phyloP scores from a whole-genome alignment of 2,329 filamentous ascomycete genomes.

The Chaetomium olivaceum region DNA sequence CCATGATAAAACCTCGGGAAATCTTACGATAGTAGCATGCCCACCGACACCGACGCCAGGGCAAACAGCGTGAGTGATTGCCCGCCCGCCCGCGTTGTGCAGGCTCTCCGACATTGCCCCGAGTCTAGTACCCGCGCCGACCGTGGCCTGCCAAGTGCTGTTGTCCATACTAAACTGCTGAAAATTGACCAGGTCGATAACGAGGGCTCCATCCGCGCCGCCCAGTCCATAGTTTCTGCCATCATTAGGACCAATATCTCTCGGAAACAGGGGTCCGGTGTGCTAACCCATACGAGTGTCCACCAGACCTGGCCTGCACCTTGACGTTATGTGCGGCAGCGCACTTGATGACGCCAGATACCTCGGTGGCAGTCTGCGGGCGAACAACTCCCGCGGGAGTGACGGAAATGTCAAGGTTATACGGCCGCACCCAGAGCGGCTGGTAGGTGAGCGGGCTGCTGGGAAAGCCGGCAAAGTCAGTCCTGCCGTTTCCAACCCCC shows the following conservation, averaged over 20 bases:
- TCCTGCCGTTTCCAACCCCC: constrained; percentile 47
- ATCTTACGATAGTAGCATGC: constrained; percentile 57
- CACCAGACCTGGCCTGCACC: constrained; percentile 64
- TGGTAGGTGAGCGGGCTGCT: constrained; percentile 46
- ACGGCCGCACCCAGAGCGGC: constrained; percentile 52
- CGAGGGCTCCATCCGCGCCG: constrained; percentile 52
- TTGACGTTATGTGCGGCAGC: constrained; percentile 51
- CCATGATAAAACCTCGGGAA: not conserved
- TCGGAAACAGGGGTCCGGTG: not conserved
- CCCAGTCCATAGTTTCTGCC: constrained; percentile 42
- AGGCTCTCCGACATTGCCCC: constrained; percentile 53
- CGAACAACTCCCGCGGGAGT: constrained; percentile 58
- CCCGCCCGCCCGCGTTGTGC: constrained; percentile 53
- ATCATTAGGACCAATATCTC: not conserved
- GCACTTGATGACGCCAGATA: constrained; percentile 59
- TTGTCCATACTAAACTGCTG: constrained; percentile 55
- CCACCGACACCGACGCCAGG: constrained; percentile 61
- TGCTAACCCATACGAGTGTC: constrained; percentile 61
- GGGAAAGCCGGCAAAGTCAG: constrained; percentile 50
- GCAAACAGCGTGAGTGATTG: constrained; percentile 61
- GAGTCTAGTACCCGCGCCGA: constrained; percentile 55
- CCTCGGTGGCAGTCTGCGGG: constrained; percentile 54
- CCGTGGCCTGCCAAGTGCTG: constrained; percentile 53
- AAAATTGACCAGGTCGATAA: constrained; percentile 57
- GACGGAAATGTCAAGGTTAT: constrained; percentile 53